Conservation (phyloP, 1,284 basidiomycete genomes). For the Fomitopsis schrenkii region DNA sequence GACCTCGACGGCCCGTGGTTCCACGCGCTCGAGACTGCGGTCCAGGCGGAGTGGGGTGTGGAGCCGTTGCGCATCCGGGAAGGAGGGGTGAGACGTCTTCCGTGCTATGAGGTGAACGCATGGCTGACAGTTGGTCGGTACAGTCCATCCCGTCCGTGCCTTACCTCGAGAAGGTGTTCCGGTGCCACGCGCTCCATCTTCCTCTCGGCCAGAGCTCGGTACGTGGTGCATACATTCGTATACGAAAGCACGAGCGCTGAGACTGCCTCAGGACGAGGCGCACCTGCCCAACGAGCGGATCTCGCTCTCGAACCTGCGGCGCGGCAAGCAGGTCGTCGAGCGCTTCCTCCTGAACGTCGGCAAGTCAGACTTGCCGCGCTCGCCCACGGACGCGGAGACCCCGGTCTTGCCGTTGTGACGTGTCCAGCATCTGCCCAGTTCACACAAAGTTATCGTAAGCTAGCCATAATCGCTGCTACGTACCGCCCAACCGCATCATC, state of each 20-base stretch:
- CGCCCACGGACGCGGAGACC: background rate
- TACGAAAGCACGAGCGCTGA: background rate
- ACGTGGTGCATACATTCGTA: conserved; percentile 21
- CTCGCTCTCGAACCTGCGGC: conserved; percentile 68
- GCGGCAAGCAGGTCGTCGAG: conserved; percentile 72
- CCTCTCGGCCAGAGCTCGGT: conserved; percentile 86
- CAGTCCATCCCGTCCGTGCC: conserved; percentile 90
- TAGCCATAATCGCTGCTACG: conserved; percentile 1
- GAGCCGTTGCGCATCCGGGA: conserved; percentile 88
- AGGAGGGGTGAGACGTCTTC: conserved; percentile 70
- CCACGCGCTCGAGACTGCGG: conserved; percentile 75
- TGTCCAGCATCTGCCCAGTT: too few relatives aligned
- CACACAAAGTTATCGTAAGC: background rate
- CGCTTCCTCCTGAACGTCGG: conserved; percentile 57
- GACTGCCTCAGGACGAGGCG: conserved; percentile 64
- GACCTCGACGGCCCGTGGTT: conserved; percentile 82
- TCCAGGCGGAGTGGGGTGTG: conserved; percentile 82
- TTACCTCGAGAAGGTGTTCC: conserved; percentile 88
- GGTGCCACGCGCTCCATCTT: conserved; percentile 79
- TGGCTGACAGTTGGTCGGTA: conserved; percentile 1
- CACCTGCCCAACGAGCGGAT: conserved; percentile 87
- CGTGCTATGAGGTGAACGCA: background rate
- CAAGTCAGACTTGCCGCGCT: background rate
- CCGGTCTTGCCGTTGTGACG: background rate
- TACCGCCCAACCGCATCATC: background rate